phyloP scores from a whole-genome alignment of 352 stramenopile species.

The Globisporangium cystogenes region DNA sequence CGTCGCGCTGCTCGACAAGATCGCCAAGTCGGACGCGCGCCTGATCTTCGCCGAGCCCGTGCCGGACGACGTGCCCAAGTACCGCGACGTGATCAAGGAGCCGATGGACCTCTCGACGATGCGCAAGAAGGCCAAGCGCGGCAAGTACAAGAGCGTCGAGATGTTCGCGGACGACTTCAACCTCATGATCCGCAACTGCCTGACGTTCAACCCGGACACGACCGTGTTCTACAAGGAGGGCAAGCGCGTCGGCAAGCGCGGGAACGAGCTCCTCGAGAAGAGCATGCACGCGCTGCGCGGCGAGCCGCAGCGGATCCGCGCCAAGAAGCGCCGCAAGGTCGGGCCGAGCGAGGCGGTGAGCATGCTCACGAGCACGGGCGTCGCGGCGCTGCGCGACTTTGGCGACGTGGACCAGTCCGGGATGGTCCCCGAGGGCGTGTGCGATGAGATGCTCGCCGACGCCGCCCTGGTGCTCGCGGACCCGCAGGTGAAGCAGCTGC shows the following conservation, averaged over 20 bases:
- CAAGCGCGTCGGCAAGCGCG: slow-evolving; percentile 81
- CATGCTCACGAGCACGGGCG: slow-evolving; percentile 66
- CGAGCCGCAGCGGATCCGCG: slow-evolving; percentile 65
- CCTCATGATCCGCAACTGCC: slow-evolving; percentile 85
- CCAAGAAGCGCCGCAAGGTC: slow-evolving; percentile 73
- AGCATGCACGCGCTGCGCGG: slow-evolving; percentile 52
- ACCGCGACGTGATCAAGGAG: slow-evolving; percentile 77
- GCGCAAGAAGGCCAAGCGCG: slow-evolving; percentile 65
- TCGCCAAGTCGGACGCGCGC: slow-evolving; percentile 64
- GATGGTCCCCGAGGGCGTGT: slow-evolving; percentile 81
- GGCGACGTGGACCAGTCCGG: slow-evolving; percentile 70
- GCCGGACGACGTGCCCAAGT: slow-evolving; percentile 78
- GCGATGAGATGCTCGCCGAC: slow-evolving; percentile 70
- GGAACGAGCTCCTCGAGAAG: slow-evolving; percentile 73
- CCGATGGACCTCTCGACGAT: slow-evolving; percentile 86
- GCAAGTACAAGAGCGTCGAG: slow-evolving; percentile 83
- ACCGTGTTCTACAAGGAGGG: slow-evolving; percentile 88
- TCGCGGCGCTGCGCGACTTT: slow-evolving; percentile 62
- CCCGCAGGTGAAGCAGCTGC: slow-evolving; percentile 69
- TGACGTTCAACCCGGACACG: slow-evolving; percentile 82
- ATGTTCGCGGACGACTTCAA: slow-evolving; percentile 75
- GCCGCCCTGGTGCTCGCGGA: slow-evolving; percentile 73
- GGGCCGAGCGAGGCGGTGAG: slow-evolving; percentile 52
- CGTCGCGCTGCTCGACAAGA: slow-evolving; percentile 71
- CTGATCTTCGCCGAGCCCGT: slow-evolving; percentile 85